phyloP scores from a whole-genome alignment of 192 early-diverging fungal species.

The Coemansia sp. region DNA sequence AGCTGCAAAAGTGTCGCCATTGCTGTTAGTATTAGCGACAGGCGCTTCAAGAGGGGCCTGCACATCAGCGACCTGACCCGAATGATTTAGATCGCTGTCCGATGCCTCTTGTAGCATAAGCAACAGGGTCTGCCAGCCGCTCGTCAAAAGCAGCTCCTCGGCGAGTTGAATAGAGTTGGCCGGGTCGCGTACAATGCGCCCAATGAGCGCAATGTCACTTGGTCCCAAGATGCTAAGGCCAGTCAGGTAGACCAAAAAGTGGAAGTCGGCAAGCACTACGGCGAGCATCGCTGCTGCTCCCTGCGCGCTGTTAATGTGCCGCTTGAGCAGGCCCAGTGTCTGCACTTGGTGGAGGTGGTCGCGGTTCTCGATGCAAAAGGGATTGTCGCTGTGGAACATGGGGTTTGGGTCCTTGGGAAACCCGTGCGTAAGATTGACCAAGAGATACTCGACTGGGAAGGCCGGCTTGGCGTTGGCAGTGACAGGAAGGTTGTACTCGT shows the following conservation, averaged over 20 bases:
- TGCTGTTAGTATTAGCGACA: neutral
- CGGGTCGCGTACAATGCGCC: conserved; percentile 17
- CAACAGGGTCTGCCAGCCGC: conserved; percentile 46
- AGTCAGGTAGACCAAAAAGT: conserved; percentile 72
- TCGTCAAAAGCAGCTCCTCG: conserved; percentile 14
- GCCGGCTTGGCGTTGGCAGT: conserved; percentile 89
- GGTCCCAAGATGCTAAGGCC: conserved; percentile 65
- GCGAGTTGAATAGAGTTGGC: conserved; percentile 7
- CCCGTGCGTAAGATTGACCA: conserved; percentile 90
- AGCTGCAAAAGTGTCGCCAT: neutral
- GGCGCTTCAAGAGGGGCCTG: neutral
- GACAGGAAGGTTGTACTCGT: conserved; percentile 88
- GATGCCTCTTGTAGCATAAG: conserved; percentile 40
- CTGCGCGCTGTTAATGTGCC: conserved; percentile 43
- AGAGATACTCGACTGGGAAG: conserved; percentile 94
- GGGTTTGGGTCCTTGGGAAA: conserved; percentile 80
- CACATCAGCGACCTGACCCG: conserved; percentile 7
- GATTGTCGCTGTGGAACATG: conserved; percentile 61
- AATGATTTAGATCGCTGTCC: conserved; percentile 24
- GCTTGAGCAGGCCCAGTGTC: conserved; percentile 61
- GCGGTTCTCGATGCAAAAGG: conserved; percentile 82
- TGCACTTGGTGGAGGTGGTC: conserved; percentile 55
- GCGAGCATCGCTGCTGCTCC: conserved; percentile 41
- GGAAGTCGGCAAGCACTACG: conserved; percentile 76
- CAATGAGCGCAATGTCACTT: conserved; percentile 48